A percentile compares a stretch with the other conserved stretches of the same genome.
phyloP scores from a whole-genome alignment of 306 rosid genomes.

The Ammopiptanthus mongolicus region DNA sequence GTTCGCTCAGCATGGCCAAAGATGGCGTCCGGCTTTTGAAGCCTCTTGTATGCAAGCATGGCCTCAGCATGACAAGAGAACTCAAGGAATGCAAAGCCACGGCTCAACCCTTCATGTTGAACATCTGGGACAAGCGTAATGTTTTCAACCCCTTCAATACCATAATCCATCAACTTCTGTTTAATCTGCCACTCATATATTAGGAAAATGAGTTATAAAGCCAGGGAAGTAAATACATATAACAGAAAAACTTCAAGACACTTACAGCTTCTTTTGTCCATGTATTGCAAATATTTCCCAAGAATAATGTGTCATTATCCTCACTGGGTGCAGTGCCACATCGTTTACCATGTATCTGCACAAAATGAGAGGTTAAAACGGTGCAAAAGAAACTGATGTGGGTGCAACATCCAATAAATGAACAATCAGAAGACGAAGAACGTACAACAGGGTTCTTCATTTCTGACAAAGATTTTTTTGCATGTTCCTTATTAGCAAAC shows the following conservation, averaged over 20 bases:
- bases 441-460: slow-evolving; percentile 84
- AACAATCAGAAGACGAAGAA: slow-evolving; percentile 19
- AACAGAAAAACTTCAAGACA: slow-evolving; percentile 7
- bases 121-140: slow-evolving; percentile 66
- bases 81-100: slow-evolving; percentile 81
- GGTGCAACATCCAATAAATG: background rate
- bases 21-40: slow-evolving; percentile 76
- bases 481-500: slow-evolving; percentile 66
- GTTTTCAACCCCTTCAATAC: slow-evolving; percentile 65
- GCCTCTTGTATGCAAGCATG: slow-evolving; percentile 79
- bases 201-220: slow-evolving; percentile 22
- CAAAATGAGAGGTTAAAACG: slow-evolving; percentile 14
- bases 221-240: slow-evolving; percentile 3
- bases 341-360: slow-evolving; percentile 72
- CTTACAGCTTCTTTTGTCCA: slow-evolving; percentile 89
- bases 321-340: slow-evolving; percentile 77
- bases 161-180: slow-evolving; percentile 69
- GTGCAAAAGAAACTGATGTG: background rate
- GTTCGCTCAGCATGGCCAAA: slow-evolving; percentile 85
- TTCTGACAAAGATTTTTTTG: slow-evolving; percentile 63
- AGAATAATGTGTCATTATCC: slow-evolving; percentile 64
- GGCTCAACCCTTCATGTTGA: slow-evolving; percentile 60
- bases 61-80: slow-evolving; percentile 73
- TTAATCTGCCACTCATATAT: slow-evolving; percentile 49
- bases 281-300: slow-evolving; percentile 77